Evolutionary conservation across 306 rosid genomes (phyloP).

Genomic region (Cucurbita ficifolia): DNA sequence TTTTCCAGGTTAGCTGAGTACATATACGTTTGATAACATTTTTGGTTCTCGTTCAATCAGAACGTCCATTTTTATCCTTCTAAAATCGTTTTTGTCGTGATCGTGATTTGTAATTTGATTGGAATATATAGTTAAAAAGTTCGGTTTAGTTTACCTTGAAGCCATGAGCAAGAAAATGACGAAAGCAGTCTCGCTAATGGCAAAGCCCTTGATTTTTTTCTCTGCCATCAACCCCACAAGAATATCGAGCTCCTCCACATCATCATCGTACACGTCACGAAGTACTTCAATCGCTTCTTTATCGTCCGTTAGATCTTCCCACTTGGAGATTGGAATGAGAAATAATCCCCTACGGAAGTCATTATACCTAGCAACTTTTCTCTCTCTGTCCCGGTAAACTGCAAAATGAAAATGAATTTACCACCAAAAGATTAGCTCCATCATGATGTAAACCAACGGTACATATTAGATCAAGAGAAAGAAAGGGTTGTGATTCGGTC

Average conservation of each 20-base stretch:
- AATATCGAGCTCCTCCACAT: conserved; percentile 59
- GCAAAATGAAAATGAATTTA: not conserved
- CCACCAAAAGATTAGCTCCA: too few species aligned
- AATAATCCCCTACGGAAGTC: conserved; percentile 48
- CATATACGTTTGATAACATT: not conserved
- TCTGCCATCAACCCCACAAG: conserved; percentile 51
- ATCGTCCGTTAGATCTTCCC: conserved; percentile 60
- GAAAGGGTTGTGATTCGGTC: not conserved
- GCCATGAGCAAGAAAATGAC: conserved; percentile 48
- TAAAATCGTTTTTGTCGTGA: too few species aligned
- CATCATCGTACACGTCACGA: conserved; percentile 45
- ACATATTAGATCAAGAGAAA: not conserved
- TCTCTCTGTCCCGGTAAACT: conserved; percentile 71
- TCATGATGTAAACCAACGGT: not conserved
- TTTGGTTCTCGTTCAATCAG: too few species aligned
- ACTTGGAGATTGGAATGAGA: conserved; percentile 54
- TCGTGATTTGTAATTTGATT: too few species aligned
- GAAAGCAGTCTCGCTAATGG: conserved; percentile 62
- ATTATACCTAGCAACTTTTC: conserved; percentile 53
- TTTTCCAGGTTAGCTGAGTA: too few species aligned
- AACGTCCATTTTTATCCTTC: too few species aligned
- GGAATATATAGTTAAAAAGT: not conserved
- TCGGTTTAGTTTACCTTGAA: conserved; percentile 27
- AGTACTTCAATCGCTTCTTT: conserved; percentile 29
- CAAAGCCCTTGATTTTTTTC: conserved; percentile 62